Evolutionary conservation across 164 flowering plant species (phyloP).

Genomic region (Warburgia ugandensis): DNA sequence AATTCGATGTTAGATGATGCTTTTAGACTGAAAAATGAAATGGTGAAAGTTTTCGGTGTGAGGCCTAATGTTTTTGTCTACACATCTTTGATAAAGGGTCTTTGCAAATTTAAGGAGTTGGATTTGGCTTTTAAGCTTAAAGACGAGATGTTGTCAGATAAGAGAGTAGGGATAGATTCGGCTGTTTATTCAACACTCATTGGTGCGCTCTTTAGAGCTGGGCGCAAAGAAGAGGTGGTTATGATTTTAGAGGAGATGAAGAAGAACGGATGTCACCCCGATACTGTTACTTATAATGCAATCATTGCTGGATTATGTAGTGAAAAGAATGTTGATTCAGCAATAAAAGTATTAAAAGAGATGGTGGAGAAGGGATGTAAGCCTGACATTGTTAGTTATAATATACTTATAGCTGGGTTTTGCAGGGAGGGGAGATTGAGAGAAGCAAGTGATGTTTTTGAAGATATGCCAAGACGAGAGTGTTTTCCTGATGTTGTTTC

Average conservation of each 20-base stretch:
- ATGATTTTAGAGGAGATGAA: slow-evolving; percentile 54
- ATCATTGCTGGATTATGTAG: slow-evolving; percentile 53
- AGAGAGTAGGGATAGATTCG: slow-evolving; percentile 28
- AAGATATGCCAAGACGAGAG: slow-evolving; percentile 66
- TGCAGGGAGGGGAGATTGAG: slow-evolving; percentile 47
- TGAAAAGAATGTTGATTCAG: slow-evolving; percentile 45
- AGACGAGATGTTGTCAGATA: slow-evolving; percentile 44
- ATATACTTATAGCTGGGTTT: slow-evolving; percentile 36
- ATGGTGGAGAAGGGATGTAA: slow-evolving; percentile 31
- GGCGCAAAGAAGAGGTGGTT: slow-evolving; percentile 39
- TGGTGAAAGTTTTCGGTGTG: slow-evolving; percentile 32
- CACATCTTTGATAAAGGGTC: slow-evolving; percentile 55
- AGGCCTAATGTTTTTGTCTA: slow-evolving; percentile 36
- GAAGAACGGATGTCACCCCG: slow-evolving; percentile 38
- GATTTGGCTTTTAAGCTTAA: slow-evolving; percentile 45
- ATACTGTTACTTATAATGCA: slow-evolving; percentile 54
- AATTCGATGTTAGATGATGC: slow-evolving; percentile 40
- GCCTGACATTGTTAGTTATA: slow-evolving; percentile 60
- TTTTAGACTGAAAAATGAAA: slow-evolving; percentile 45
- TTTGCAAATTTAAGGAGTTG: slow-evolving; percentile 36
- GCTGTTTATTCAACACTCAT: slow-evolving; percentile 56
- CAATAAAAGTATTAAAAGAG: slow-evolving; percentile 33
- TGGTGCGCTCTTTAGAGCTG: slow-evolving; percentile 38
- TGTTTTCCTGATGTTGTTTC: slow-evolving; percentile 67
- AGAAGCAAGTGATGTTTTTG: slow-evolving; percentile 58